A percentile compares a stretch with the other conserved stretches of the same genome.
Evolutionary conservation across 2,329 filamentous ascomycete species (phyloP).

Genomic region (Phyllosticta citribraziliensis): DNA sequence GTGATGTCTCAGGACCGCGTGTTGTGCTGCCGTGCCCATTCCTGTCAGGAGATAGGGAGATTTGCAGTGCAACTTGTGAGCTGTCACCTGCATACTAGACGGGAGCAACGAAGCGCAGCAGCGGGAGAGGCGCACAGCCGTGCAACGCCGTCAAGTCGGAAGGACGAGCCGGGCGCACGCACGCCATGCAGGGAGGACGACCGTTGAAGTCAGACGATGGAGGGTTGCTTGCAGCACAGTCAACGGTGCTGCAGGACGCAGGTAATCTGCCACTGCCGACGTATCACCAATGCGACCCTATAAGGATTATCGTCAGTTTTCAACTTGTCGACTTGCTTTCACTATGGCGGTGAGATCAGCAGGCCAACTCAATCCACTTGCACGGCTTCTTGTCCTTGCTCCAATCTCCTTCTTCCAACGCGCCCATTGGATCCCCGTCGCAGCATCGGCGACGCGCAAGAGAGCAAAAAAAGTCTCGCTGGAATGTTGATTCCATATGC

Average conservation of each 20-base stretch:
- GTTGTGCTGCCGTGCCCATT: slow-evolving; percentile 6
- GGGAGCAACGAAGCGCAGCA: slow-evolving; percentile 7
- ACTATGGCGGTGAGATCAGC: background rate
- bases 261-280: background rate
- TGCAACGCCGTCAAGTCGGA: slow-evolving; percentile 7
- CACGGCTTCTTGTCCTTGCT: background rate
- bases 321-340: background rate
- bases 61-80: slow-evolving; percentile 9
- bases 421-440: background rate
- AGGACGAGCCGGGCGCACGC: slow-evolving; percentile 7
- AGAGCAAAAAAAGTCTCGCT: background rate
- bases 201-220: background rate
- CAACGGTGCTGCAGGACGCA: background rate
- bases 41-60: slow-evolving; percentile 8
- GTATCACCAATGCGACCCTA: background rate
- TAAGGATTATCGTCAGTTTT: background rate
- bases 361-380: background rate
- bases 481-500: background rate
- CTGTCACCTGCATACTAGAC: slow-evolving; percentile 10
- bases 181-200: slow-evolving; percentile 7
- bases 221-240: background rate
- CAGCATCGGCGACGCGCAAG: background rate
- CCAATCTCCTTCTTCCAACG: background rate
- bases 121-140: slow-evolving; percentile 11
- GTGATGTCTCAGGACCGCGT: slow-evolving; percentile 29